Base-by-base conservation (phyloP, 2,329 filamentous ascomycete genomes). In the Alternaria viburni region DNA sequence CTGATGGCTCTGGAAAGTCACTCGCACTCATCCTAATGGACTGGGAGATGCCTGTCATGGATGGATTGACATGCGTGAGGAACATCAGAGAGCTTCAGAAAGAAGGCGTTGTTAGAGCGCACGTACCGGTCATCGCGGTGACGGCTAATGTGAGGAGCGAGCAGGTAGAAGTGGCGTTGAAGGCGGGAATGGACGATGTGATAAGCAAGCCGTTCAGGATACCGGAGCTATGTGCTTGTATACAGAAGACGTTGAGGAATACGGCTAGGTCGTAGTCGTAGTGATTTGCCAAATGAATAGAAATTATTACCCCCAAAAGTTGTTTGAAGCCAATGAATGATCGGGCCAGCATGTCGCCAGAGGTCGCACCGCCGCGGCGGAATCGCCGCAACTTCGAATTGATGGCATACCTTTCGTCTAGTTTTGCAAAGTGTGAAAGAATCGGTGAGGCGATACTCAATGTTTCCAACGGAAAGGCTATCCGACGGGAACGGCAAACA, bases 151-250 rank as follows among this genome's bases (percentile, higher is more conserved):
- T 74, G 11, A 65, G 76, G 30, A 65, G 64, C 12, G 70, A 78
- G 60, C 77, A 80, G 61, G 72, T 79, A 2, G 54, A 73, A 25
- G 62, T 56, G 4, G 76, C 76, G 5, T 59, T 76, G 46, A 66
- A 73, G 41, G 75, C 73, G 0, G 77, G 77, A 5, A 78, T 79
- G 74, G 77, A 78, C 36, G 67, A 76, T 77, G 88, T 93, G 43
- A 90, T 95, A 36, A 90, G 90, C 5, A 96, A 95, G 74, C 92
- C 92, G 2, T 94, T 94, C 74, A 68, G 71, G 30, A 73, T 77
- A 52, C 67, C 72, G 2, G 74, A 77, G 54, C 61, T 78, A 5
- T 65, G 57, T 41, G 54, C 59, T 28, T 72, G 69, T 57, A 69
- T 71, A 51, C 65, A 66, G 55, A 72, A 65, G 30, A 71, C 65